Percentiles rank a stretch among this genome's conserved stretches.
Evolutionary conservation across 495 filamentous ascomycete genomes (phyloP).

Genomic region (Annulohypoxylon moriforme): DNA sequence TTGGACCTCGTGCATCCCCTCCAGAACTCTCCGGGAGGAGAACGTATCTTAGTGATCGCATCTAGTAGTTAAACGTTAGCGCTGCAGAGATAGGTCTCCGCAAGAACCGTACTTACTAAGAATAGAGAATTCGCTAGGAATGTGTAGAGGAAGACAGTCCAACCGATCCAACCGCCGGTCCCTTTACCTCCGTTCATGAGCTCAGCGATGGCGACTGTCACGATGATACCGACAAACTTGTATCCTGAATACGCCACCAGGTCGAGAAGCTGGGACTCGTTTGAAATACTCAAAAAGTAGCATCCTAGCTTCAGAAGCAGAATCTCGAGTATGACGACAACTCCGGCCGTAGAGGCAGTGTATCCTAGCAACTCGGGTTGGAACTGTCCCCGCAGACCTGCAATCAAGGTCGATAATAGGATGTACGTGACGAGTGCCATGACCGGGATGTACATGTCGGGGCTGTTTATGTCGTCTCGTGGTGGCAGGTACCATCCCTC

Average conservation of each 20-base stretch:
- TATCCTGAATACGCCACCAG: slow-evolving; percentile 96
- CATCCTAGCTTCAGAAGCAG: slow-evolving; percentile 88
- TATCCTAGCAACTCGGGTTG: slow-evolving; percentile 92
- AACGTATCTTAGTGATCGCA: slow-evolving; percentile 95
- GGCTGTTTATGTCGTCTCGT: slow-evolving; percentile 96
- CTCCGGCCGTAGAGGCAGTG: slow-evolving; percentile 84
- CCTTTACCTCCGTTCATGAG: slow-evolving; percentile 79
- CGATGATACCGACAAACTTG: slow-evolving; percentile 97
- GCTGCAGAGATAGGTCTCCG: not conserved
- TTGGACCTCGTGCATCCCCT: slow-evolving; percentile 69
- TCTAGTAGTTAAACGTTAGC: slow-evolving; percentile 63
- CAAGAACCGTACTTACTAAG: slow-evolving; percentile 68
- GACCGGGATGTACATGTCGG: slow-evolving; percentile 98
- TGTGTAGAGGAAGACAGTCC: slow-evolving; percentile 88
- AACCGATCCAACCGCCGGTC: slow-evolving; percentile 87
- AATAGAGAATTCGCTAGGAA: slow-evolving; percentile 97
- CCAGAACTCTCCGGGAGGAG: slow-evolving; percentile 85
- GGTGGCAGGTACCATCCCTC: slow-evolving; percentile 92
- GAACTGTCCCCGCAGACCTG: slow-evolving; percentile 91
- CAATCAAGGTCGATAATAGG: slow-evolving; percentile 86
- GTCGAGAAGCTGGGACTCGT: slow-evolving; percentile 86
- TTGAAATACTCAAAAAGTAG: slow-evolving; percentile 92
- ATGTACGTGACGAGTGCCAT: slow-evolving; percentile 98
- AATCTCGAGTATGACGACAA: slow-evolving; percentile 87
- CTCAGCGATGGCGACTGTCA: slow-evolving; percentile 81